phyloP scores from a whole-genome alignment of 2,329 filamentous ascomycete species.

The Penicillium sp. region DNA sequence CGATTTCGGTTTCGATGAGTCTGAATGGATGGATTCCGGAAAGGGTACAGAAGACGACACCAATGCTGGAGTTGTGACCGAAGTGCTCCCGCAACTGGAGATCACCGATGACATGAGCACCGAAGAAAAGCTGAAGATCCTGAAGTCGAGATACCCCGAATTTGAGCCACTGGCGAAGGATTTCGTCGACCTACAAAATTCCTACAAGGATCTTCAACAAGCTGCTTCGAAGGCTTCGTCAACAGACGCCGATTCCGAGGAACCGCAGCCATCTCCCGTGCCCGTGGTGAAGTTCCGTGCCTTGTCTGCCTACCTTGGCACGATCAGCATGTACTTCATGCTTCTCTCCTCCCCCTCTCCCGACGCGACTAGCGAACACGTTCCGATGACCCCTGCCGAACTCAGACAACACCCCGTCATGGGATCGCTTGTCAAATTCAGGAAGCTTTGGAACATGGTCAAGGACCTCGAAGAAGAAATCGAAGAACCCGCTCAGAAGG shows the following conservation, averaged over 20 bases:
- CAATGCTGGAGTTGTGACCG: constrained; percentile 63
- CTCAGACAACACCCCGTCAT: constrained; percentile 89
- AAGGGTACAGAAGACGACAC: constrained; percentile 46
- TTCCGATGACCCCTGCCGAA: constrained; percentile 69
- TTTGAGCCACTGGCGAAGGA: constrained; percentile 83
- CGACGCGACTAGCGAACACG: constrained; percentile 51
- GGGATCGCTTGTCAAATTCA: constrained; percentile 74
- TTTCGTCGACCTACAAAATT: constrained; percentile 64
- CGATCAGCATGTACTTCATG: constrained; percentile 90
- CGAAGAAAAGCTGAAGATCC: constrained; percentile 69
- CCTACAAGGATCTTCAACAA: constrained; percentile 57
- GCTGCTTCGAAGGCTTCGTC: constrained; percentile 57
- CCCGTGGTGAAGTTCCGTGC: constrained; percentile 71
- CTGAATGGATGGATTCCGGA: constrained; percentile 69
- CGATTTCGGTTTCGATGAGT: constrained; percentile 90
- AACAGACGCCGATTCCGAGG: constrained; percentile 28
- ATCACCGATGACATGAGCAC: constrained; percentile 74
- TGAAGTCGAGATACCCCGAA: constrained; percentile 83
- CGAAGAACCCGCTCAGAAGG: constrained; percentile 22
- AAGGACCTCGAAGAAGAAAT: constrained; percentile 60
- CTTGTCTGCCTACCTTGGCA: constrained; percentile 78
- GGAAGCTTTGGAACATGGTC: constrained; percentile 73
- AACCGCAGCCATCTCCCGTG: constrained; percentile 48
- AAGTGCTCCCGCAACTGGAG: constrained; percentile 79
- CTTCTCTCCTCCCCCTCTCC: constrained; percentile 77